Base-by-base conservation (phyloP, 2,329 filamentous ascomycete species). In the Herpomyces periplanetae region DNA sequence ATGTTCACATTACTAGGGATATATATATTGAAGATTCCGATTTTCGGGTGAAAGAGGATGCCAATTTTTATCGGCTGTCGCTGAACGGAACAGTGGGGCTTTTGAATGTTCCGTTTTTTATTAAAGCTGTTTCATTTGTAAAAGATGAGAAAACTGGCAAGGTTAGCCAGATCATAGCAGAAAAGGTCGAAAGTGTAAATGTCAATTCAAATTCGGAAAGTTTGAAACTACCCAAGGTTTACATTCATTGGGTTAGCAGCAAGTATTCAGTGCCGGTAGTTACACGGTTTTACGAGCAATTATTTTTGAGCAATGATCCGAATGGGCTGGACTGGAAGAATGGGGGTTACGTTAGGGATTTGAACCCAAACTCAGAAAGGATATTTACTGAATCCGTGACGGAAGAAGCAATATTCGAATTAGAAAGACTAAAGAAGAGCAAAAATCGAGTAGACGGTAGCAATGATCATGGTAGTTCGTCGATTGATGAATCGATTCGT, bases 251-350 rank as follows among this genome's bases (percentile, higher is more conserved):
- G 75, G 65, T 87, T 4, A 55, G 58, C 3, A 53, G 57, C 15
- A 47, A 47, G 7, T 55, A 56, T 27, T 40, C 43, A 13, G 48
- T 49, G 15, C 51, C 51, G 3, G 41, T 59, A 23, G 46, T 42
- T 21, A 59, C 61, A 6, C 62, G 73, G 23, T 47, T 80, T 18
- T 61, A 80, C 41, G 65, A 69, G 34, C 45, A 56, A 3, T 49
- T 91, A 1, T 88, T 88, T 51, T 71, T 69, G 36, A 68, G 61
- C 3, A 60, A 73, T 18, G 62, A 80, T 31, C 73, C 75, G 2
- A 58, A 61, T 15, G 51, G 58, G 5, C 58, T 61, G 3, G 43
- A 47, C 28, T 47, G 44, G 44, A 46, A 47, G 31, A 57, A 60
- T 18, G 68, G 62, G 8, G 69, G 69, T 2, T 88, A 71, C 41